Conservation (phyloP, 495 filamentous ascomycete genomes). For the Sordaria brevicollis region DNA sequence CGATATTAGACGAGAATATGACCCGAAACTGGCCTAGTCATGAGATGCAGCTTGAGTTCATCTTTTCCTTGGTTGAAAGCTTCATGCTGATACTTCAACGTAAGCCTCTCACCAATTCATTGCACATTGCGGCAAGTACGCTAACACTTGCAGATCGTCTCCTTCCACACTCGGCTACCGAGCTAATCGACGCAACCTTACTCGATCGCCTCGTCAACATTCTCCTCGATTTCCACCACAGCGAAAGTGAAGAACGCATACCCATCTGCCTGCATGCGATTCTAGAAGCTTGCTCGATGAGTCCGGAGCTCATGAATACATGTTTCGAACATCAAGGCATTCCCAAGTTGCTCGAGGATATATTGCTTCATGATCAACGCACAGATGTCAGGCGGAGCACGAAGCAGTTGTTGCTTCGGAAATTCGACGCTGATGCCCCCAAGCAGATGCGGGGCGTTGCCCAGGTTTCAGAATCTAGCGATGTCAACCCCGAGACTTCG, state of each 20-base stretch:
- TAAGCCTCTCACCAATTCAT: conserved; percentile 8
- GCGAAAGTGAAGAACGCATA: conserved; percentile 7
- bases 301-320: conserved; percentile 45
- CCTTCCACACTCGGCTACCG: conserved; percentile 10
- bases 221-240: conserved; percentile 5
- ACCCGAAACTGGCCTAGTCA: conserved; percentile 26
- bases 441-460: not conserved
- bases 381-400: conserved; percentile 29
- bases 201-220: conserved; percentile 30
- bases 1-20: conserved; percentile 34
- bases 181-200: conserved; percentile 21
- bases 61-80: conserved; percentile 31
- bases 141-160: conserved; percentile 7
- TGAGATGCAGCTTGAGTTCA: conserved; percentile 29
- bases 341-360: conserved; percentile 20
- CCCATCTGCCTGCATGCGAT: conserved; percentile 50
- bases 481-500: not conserved
- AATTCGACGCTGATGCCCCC: conserved; percentile 1
- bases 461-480: not conserved
- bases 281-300: conserved; percentile 54
- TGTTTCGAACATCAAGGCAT: conserved; percentile 34
- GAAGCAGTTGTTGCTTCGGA: conserved; percentile 25
- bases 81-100: conserved; percentile 34
- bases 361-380: conserved; percentile 35
- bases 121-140: not conserved